Percentiles rank a stretch among this genome's conserved stretches.
Conservation (phyloP, 495 filamentous ascomycete species). For the Penicillium cataractarum region DNA sequence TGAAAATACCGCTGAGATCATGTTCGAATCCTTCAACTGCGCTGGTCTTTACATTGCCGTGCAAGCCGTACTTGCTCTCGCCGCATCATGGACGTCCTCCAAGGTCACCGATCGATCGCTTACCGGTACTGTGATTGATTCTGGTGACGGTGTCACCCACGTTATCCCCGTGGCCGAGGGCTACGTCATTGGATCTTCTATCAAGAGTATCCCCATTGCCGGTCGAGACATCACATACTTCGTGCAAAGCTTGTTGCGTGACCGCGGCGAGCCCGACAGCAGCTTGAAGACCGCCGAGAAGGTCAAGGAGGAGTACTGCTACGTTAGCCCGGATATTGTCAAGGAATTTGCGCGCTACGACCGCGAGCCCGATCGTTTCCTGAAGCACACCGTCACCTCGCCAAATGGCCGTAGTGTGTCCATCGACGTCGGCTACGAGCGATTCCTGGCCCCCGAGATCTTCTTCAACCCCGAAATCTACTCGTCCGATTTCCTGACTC, state of each 20-base stretch:
- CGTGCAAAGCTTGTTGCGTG: conserved; percentile 91
- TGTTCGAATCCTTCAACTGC: conserved; percentile 99
- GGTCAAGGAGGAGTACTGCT: conserved; percentile 98
- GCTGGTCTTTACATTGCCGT: conserved; percentile 98
- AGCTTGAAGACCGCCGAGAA: conserved; percentile 96
- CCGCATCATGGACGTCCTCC: conserved; percentile 96
- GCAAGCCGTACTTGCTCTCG: conserved; percentile 93
- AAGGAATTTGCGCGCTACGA: conserved; percentile 96
- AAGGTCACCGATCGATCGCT: conserved; percentile 97
- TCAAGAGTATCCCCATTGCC: conserved; percentile 97
- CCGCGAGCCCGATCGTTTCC: conserved; percentile 84
- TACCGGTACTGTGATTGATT: conserved; percentile 97
- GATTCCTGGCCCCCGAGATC: conserved; percentile 96
- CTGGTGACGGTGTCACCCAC: conserved; percentile 96
- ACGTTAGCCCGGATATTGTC: conserved; percentile 96
- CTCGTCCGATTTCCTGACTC: conserved; percentile 96
- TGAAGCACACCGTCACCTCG: conserved; percentile 82
- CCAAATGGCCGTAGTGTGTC: conserved; percentile 82
- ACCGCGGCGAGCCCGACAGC: conserved; percentile 94
- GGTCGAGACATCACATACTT: conserved; percentile 98
- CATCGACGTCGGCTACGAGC: conserved; percentile 96
- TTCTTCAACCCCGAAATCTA: conserved; percentile 99
- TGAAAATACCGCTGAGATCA: conserved; percentile 98
- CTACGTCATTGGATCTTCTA: conserved; percentile 97
- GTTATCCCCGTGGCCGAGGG: conserved; percentile 98